phyloP scores from a whole-genome alignment of 169 alveolate species.

The Plasmodium cynomolgi region DNA sequence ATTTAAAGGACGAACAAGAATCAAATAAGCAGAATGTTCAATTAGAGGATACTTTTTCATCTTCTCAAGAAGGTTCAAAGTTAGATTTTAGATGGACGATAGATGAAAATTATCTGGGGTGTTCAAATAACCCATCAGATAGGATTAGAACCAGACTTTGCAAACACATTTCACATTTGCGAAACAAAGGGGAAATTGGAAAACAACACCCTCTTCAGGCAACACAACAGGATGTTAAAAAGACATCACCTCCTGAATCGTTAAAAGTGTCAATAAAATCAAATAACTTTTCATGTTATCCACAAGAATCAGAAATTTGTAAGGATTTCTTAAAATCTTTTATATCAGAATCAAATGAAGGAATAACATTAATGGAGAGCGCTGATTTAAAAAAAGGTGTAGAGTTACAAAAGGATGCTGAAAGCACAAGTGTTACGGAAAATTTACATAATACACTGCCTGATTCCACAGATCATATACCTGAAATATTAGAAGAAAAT shows the following conservation, averaged over 20 bases:
- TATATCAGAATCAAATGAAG: too few species aligned
- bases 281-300: too few species aligned
- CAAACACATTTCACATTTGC: not conserved
- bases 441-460: not conserved
- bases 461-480: not conserved
- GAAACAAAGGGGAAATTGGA: not conserved
- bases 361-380: too few species aligned
- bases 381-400: too few species aligned
- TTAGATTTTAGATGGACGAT: not conserved
- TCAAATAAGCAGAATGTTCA: not conserved
- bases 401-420: too few species aligned
- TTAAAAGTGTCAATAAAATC: too few species aligned
- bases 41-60: not conserved
- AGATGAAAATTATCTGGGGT: not conserved
- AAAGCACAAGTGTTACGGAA: not conserved
- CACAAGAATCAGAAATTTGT: too few species aligned
- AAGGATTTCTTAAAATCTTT: too few species aligned
- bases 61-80: not conserved
- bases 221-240: too few species aligned
- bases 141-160: not conserved
- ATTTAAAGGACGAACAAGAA: not conserved
- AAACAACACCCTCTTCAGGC: not conserved
- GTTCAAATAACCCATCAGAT: not conserved
- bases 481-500: not conserved
- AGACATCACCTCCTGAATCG: too few species aligned